Conservation (phyloP, 768 basidiomycete species). For the Agaricus sinodeliciosus region DNA sequence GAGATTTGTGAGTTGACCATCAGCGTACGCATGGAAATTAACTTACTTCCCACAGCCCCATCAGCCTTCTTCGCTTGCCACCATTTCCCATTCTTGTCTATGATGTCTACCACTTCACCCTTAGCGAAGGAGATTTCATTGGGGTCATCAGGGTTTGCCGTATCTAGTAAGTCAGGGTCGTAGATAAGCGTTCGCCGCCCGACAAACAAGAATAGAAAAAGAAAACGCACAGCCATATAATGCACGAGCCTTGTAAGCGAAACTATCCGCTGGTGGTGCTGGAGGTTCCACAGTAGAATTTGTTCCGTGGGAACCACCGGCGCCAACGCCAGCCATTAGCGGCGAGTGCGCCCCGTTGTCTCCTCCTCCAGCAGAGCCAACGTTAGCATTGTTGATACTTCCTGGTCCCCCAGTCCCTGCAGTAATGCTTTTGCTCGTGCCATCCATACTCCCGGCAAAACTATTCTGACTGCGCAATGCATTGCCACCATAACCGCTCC, state of each 20-base stretch:
- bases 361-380: constrained; percentile 35
- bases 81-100: constrained; percentile 93
- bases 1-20: constrained; percentile 13
- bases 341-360: constrained; percentile 58
- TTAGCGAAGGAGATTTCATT: constrained; percentile 94
- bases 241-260: constrained; percentile 78
- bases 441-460: constrained; percentile 40
- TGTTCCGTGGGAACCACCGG: constrained; percentile 35
- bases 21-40: background rate
- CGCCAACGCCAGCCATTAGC: constrained; percentile 59
- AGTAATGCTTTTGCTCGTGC: constrained; percentile 27
- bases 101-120: constrained; percentile 86
- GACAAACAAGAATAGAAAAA: constrained; percentile 13
- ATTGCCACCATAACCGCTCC: constrained; percentile 38
- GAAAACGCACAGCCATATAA: constrained; percentile 73
- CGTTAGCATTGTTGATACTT: constrained; percentile 45
- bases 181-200: constrained; percentile 7
- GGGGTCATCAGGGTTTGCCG: constrained; percentile 90
- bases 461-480: constrained; percentile 50
- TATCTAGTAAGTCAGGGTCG: constrained; percentile 46
- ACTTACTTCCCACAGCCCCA: constrained; percentile 73
- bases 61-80: constrained; percentile 84
- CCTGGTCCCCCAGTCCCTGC: constrained; percentile 34
- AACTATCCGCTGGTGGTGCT: constrained; percentile 31
- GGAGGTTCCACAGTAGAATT: constrained; percentile 20